phyloP scores from a whole-genome alignment of 176 grass and related monocot genomes.

The Tillandsia leiboldiana region DNA sequence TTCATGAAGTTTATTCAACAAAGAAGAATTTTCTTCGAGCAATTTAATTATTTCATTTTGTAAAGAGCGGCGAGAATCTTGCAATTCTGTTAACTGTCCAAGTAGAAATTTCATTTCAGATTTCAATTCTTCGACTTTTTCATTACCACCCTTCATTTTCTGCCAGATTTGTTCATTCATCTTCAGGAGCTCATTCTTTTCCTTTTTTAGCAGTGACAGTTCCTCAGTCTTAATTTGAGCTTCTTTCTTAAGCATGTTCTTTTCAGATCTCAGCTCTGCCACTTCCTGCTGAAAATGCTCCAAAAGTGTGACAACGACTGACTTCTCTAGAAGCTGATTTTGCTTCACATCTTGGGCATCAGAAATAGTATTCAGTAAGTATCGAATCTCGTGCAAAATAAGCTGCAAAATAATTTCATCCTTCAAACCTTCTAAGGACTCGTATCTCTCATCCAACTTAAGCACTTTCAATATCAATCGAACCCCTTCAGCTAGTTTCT shows the following conservation, averaged over 20 bases:
- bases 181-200: constrained; percentile 41
- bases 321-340: constrained; percentile 79
- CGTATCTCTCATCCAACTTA: constrained; percentile 73
- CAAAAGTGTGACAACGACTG: constrained; percentile 72
- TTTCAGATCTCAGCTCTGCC: constrained; percentile 70
- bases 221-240: constrained; percentile 47
- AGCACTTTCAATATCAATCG: constrained; percentile 52
- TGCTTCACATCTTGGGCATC: constrained; percentile 78
- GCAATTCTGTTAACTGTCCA: constrained; percentile 59
- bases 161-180: constrained; percentile 35
- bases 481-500: constrained; percentile 52
- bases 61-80: constrained; percentile 44
- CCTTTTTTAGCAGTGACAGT: constrained; percentile 31
- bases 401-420: constrained; percentile 87
- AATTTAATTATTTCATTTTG: constrained; percentile 62
- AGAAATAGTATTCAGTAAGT: constrained; percentile 60
- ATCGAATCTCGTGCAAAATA: constrained; percentile 72
- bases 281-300: constrained; percentile 89
- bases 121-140: constrained; percentile 52
- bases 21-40: constrained; percentile 53
- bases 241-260: constrained; percentile 47
- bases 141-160: constrained; percentile 45
- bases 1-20: constrained; percentile 45
- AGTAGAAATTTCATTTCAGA: constrained; percentile 63
- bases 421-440: constrained; percentile 57